phyloP scores from a whole-genome alignment of 495 filamentous ascomycete genomes.

The Aspergillus steynii region DNA sequence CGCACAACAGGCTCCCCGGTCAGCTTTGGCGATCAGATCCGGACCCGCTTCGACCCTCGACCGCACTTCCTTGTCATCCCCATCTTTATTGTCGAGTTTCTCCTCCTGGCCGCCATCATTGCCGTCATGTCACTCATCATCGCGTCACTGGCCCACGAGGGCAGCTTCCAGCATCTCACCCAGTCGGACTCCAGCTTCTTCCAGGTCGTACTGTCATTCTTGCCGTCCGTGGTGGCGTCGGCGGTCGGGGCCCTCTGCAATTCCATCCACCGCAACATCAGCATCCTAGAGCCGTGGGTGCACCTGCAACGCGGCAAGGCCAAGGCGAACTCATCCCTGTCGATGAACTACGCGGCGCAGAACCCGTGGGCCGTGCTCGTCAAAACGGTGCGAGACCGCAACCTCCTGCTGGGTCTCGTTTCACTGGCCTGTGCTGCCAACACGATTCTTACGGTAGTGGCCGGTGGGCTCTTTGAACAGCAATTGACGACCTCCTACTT shows the following conservation, averaged over 20 bases:
- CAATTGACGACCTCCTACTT: slow-evolving; percentile 32
- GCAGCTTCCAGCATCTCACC: slow-evolving; percentile 35
- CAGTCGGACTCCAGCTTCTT: slow-evolving; percentile 41
- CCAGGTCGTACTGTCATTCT: slow-evolving; percentile 37
- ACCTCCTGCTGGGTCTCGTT: slow-evolving; percentile 33
- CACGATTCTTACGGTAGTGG: slow-evolving; percentile 35
- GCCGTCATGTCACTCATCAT: slow-evolving; percentile 36
- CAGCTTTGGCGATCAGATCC: slow-evolving; percentile 25
- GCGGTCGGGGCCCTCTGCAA: slow-evolving; percentile 38
- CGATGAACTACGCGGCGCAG: slow-evolving; percentile 42
- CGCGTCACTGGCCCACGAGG: slow-evolving; percentile 34
- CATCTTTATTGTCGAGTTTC: slow-evolving; percentile 42
- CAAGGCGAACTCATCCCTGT: slow-evolving; percentile 29
- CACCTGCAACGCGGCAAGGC: slow-evolving; percentile 44
- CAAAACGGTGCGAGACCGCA: slow-evolving; percentile 35
- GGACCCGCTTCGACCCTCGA: slow-evolving; percentile 34
- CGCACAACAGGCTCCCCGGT: slow-evolving; percentile 26
- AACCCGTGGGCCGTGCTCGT: slow-evolving; percentile 36
- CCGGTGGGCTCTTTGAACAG: slow-evolving; percentile 42
- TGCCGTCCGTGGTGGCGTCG: slow-evolving; percentile 41
- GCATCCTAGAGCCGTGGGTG: slow-evolving; percentile 46
- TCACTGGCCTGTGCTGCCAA: slow-evolving; percentile 40
- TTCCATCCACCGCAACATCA: slow-evolving; percentile 43
- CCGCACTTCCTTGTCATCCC: slow-evolving; percentile 44
- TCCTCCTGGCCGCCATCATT: slow-evolving; percentile 36